These are phyloP conservation scores for Schwanniomyces sp. DNA, from an alignment of 805 yeast species.

Conservation along the genomic window DNA sequence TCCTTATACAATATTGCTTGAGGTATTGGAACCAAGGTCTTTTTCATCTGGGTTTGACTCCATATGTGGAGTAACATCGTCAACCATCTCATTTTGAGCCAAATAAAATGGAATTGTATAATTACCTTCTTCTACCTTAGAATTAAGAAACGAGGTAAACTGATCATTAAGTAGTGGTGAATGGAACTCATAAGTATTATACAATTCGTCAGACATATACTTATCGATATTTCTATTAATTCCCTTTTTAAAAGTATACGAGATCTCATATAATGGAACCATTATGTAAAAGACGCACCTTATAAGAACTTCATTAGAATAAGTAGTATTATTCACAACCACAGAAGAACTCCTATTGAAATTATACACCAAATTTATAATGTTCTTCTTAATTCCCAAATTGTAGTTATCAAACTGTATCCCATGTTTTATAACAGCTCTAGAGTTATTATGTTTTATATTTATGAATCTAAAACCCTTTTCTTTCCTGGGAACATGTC, in stretches of 20 bases:
- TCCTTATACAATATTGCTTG: background rate
- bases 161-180: slow-evolving; percentile 6
- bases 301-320: slow-evolving; percentile 9
- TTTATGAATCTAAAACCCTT: slow-evolving; percentile 44
- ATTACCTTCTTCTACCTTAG: slow-evolving; percentile 11
- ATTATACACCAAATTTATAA: slow-evolving; percentile 31
- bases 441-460: slow-evolving; percentile 27
- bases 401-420: slow-evolving; percentile 34
- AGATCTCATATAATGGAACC: slow-evolving; percentile 23
- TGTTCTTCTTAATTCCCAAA: slow-evolving; percentile 35
- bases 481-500: slow-evolving; percentile 16
- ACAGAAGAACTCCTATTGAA: slow-evolving; percentile 20
- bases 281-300: slow-evolving; percentile 12
- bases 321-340: slow-evolving; percentile 6
- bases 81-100: background rate
- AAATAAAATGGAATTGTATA: slow-evolving; percentile 7
- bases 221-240: background rate
- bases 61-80: background rate
- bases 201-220: background rate
- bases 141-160: slow-evolving; percentile 10
- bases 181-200: slow-evolving; percentile 6
- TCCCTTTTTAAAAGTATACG: background rate
- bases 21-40: background rate
- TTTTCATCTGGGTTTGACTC: background rate
- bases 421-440: slow-evolving; percentile 37